Evolutionary conservation across 2,329 filamentous ascomycete genomes (phyloP), one percentile per base, ranked within the genome.

Genomic region (Monosporascus sp.): DNA sequence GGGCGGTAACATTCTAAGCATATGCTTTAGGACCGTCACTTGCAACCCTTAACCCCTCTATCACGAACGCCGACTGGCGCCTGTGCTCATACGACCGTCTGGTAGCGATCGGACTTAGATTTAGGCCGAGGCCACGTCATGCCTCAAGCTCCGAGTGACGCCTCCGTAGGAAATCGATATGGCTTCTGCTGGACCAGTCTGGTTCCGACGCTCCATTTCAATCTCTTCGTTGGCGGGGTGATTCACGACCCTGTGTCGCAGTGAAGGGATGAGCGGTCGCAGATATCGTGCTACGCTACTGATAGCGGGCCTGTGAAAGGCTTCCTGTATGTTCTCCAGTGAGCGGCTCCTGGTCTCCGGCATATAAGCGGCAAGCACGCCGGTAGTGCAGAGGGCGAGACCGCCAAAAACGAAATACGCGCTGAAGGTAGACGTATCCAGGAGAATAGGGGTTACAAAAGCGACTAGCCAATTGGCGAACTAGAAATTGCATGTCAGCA

Each of bases 251-350:
- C 43, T 25, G 11, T 27, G 43, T 6, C 24, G 43, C 11, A 46
- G 20, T 27, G 14, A 22, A 5, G 15, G 18, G n/a, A 50, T 56
- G 20, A 51, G 37, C 0, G 48, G 49, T 11, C 52, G 50, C 20
- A 60, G 46, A 4, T 56, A 36, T 15, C 56, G 53, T 6, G 50
- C 20, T 9, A 58, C 18, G 25, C 43, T 54, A n/a, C 54, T 56
- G 18, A 56, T 17, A 4, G 50, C 48, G 5, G 65, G 65, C 6
- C 55, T 56, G 35, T 71, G 69, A 53, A 80, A 79, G 0, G 74
- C 72, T 14, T 72, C 67, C 49, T 80, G 73, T 48, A 80, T 80
- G 44, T 73, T 70, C 49, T 79, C 76, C n/a, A 81, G 67, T 0
- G 72, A 72, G 11, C 68, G 63, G 0, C 77, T 77, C 24, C 74